Conservation (phyloP, 2,329 filamentous ascomycete species). For the Penicillium sp. region DNA sequence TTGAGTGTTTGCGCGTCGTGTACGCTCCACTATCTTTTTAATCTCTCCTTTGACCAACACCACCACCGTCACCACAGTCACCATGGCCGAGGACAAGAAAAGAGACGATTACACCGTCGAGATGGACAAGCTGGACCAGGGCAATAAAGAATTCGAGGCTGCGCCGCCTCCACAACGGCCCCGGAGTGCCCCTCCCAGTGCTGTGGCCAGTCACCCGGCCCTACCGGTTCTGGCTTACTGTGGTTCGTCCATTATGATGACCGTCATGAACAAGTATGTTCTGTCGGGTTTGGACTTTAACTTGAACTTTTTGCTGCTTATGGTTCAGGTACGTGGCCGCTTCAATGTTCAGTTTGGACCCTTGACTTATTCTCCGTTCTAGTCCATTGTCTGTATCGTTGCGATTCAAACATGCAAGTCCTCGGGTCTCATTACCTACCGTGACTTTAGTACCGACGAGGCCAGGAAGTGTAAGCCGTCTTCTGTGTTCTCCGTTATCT, state of each 20-base stretch:
- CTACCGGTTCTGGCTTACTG: constrained; percentile 88
- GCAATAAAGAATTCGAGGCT: constrained; percentile 46
- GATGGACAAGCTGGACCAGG: constrained; percentile 57
- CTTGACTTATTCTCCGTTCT: constrained; percentile 12
- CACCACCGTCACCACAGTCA: constrained; percentile 40
- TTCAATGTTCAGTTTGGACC: too few relatives aligned
- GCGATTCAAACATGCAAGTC: constrained; percentile 82
- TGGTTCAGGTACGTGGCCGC: constrained; percentile 70
- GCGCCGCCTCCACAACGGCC: constrained; percentile 34
- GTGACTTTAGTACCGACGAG: constrained; percentile 80
- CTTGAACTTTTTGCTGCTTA: constrained; percentile 91
- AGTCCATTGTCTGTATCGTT: constrained; percentile 85
- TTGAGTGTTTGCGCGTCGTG: constrained; percentile 14
- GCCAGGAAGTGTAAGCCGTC: constrained; percentile 76
- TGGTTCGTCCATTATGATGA: constrained; percentile 96
- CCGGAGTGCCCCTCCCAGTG: constrained; percentile 36
- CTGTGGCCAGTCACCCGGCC: constrained; percentile 68
- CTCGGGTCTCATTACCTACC: constrained; percentile 73
- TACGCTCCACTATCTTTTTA: constrained; percentile 7
- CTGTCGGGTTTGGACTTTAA: constrained; percentile 89
- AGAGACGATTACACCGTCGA: constrained; percentile 69
- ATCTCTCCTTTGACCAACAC: constrained; percentile 3
- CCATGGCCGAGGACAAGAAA: constrained; percentile 86
- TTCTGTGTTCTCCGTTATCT: not conserved
- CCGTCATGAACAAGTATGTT: constrained; percentile 99